A percentile compares a stretch with the other conserved stretches of the same genome.
These are phyloP conservation scores for Candida ovalis DNA, from an alignment of 805 yeast species.

Conservation along the genomic window DNA sequence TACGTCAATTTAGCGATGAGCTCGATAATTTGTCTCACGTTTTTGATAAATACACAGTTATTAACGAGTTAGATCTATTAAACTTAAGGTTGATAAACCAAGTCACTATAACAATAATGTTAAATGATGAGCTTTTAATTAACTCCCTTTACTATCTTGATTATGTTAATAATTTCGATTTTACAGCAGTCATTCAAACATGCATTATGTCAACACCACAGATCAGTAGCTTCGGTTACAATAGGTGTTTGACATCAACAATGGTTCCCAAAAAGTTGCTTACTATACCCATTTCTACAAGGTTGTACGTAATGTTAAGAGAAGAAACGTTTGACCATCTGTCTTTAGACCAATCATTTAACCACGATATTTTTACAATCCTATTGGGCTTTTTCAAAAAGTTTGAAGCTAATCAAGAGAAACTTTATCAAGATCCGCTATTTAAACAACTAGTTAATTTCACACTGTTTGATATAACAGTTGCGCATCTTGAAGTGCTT, in stretches of 20 bases:
- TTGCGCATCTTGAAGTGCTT: constrained; percentile 12
- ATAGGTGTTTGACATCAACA: neutral
- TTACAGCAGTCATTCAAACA: constrained; percentile 11
- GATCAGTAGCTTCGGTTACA: neutral
- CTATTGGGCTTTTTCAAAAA: constrained; percentile 7
- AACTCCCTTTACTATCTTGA: constrained; percentile 7
- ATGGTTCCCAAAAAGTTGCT: neutral
- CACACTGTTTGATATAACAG: neutral
- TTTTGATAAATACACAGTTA: constrained; percentile 3
- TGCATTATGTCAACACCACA: constrained; percentile 1
- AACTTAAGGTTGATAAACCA: constrained; percentile 11
- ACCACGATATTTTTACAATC: constrained; percentile 5
- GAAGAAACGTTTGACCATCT: constrained; percentile 4
- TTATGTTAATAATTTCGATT: constrained; percentile 5
- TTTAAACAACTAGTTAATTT: neutral
- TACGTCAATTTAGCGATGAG: constrained; percentile 4
- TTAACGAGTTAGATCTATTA: constrained; percentile 7
- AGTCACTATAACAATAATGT: constrained; percentile 7
- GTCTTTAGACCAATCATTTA: neutral
- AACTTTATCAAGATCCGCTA: neutral
- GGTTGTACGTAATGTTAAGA: constrained; percentile 4
- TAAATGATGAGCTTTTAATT: constrained; percentile 8
- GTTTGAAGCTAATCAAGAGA: constrained; percentile 3
- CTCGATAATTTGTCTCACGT: constrained; percentile 3
- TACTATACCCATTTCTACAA: neutral